Conservation (phyloP, 208 protist species). For the Acanthamoeba castellanii region DNA sequence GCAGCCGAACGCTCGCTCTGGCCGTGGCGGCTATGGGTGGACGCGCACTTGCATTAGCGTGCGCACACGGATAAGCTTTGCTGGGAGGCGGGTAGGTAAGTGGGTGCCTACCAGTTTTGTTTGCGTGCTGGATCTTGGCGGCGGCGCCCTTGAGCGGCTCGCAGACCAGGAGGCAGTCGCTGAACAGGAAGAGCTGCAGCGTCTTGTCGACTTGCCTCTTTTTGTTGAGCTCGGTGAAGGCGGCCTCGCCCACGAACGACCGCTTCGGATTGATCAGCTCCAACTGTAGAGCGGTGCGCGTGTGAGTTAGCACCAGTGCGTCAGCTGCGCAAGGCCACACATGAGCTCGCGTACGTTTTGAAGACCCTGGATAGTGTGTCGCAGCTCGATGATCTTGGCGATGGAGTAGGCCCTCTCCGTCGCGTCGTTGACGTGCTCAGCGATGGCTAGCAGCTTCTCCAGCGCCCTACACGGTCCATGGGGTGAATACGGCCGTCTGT, state of each 20-base stretch:
- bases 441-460: constrained; percentile 24
- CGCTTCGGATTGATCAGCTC: constrained; percentile 43
- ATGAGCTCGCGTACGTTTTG: not conserved
- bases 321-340: not conserved
- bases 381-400: constrained; percentile 41
- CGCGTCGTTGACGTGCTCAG: constrained; percentile 36
- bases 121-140: constrained; percentile 8
- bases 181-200: constrained; percentile 39
- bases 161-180: constrained; percentile 12
- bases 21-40: not conserved
- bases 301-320: not conserved
- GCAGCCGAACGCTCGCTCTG: not conserved
- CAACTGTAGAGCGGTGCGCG: not conserved
- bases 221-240: constrained; percentile 44
- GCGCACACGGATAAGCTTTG: not conserved
- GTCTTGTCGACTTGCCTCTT: constrained; percentile 38
- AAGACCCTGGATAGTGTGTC: constrained; percentile 5
- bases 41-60: not conserved
- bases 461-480: not conserved
- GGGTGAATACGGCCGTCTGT: no score
- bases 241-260: not conserved
- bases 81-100: not conserved
- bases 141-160: constrained; percentile 31
- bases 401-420: constrained; percentile 38
- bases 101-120: not conserved